Base-by-base conservation (phyloP, 208 protist genomes). In the Crithidia bombi region DNA sequence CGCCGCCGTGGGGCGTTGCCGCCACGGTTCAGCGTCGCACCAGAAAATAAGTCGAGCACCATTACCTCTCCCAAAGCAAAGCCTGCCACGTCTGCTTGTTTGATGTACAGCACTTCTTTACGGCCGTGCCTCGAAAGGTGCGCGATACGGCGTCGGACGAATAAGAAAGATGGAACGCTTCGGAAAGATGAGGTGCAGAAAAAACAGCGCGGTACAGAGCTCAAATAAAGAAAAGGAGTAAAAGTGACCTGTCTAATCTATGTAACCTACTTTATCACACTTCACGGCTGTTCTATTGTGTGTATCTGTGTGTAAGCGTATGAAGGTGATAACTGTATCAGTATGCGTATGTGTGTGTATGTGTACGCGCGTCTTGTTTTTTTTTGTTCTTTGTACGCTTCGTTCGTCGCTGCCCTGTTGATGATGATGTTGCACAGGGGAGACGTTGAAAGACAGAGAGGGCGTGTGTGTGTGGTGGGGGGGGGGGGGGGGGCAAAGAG, bases 11-110 rank as follows among this genome's bases (percentile, higher is more conserved):
- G 43, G 21, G 41, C 41, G 44, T 38, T 59, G 51, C 57, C 43
- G 33, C 47, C 44, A 32, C 65, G 49, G 49, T 71, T 78, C 41
- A 70, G 55, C 47, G 54, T 43, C 9, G 58, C 58, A 25, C 75
- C 75, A 65, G 75, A 62, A 52, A 83, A 76, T 44, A 76, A 63
- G 47, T 83, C 64, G 5, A 72, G 28, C 17, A 82, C 73, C 75
- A 82, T 76, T 30, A n/a, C n/a, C n/a, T n/a, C n/a, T n/a, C n/a
- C n/a, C n/a, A n/a, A n/a, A n/a, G n/a, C n/a, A n/a, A n/a, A n/a
- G n/a, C n/a, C n/a, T n/a, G n/a, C n/a, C n/a, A n/a, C n/a, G n/a
- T n/a, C n/a, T n/a, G n/a, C n/a, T n/a, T n/a, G n/a, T n/a, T n/a
- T n/a, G n/a, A n/a, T n/a, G n/a, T n/a, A n/a, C n/a, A n/a, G n/a